phyloP scores from a whole-genome alignment of 2,329 filamentous ascomycete genomes.

The Pseudopyricularia javanii region DNA sequence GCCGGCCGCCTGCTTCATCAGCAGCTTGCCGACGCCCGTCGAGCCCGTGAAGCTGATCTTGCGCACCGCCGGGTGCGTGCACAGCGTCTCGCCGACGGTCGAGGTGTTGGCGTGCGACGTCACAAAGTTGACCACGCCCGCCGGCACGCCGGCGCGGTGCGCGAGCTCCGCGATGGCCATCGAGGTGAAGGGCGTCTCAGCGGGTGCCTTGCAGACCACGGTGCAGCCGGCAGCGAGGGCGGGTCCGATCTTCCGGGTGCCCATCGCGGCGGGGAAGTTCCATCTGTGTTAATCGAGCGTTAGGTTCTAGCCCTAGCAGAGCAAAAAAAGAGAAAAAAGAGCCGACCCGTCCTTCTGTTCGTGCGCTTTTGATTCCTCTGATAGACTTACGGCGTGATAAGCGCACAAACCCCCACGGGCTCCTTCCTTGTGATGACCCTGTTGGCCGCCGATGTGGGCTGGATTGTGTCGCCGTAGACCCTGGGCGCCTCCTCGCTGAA shows the following conservation, averaged over 20 bases:
- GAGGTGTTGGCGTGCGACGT: slow-evolving; percentile 70
- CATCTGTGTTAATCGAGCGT: slow-evolving; percentile 26
- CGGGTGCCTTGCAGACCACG: slow-evolving; percentile 80
- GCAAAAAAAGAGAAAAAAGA: neutral
- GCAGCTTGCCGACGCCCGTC: slow-evolving; percentile 52
- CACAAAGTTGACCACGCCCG: slow-evolving; percentile 82
- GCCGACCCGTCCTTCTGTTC: neutral
- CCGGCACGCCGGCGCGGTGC: slow-evolving; percentile 75
- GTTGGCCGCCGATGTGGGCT: slow-evolving; percentile 56
- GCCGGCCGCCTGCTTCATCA: slow-evolving; percentile 80
- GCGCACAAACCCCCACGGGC: slow-evolving; percentile 69
- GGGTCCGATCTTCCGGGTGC: slow-evolving; percentile 57
- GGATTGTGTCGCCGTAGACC: slow-evolving; percentile 63
- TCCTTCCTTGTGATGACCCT: slow-evolving; percentile 70
- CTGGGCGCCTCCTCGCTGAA: slow-evolving; percentile 69
- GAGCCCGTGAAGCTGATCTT: slow-evolving; percentile 94
- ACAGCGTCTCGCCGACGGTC: slow-evolving; percentile 65
- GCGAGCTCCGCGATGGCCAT: slow-evolving; percentile 80
- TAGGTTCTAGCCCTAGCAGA: slow-evolving; percentile 16
- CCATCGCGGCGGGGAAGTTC: slow-evolving; percentile 78
- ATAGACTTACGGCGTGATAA: slow-evolving; percentile 61
- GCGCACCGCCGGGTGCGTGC: slow-evolving; percentile 62
- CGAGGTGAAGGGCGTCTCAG: slow-evolving; percentile 84
- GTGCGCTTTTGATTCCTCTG: neutral
- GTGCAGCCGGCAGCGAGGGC: slow-evolving; percentile 91